Base-by-base conservation (phyloP, 768 basidiomycete species). In the Leucosporidium yakuticum region DNA sequence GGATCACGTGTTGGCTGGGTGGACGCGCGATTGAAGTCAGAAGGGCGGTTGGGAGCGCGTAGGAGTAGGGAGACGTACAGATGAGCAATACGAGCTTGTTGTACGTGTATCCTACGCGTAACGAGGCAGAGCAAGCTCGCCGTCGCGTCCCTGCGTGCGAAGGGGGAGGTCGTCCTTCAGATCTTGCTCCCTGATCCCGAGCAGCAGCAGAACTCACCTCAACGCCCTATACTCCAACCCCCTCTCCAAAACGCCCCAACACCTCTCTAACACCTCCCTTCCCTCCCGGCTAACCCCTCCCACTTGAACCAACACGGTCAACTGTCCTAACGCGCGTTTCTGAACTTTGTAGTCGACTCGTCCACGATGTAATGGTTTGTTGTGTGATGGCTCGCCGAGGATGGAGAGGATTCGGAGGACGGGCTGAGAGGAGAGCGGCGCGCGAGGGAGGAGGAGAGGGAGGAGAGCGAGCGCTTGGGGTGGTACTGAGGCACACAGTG, bases 321-420 rank as follows among this genome's bases (percentile, higher is more conserved):
- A 58, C 48, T 60, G 64, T 15, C 49, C 49, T 4, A 69, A 57
- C 4, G 65, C 60, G 14, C 50, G 20, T 1, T 58, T 57, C 23
- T 69, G 69, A 0, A 63, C 32, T 23, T n/a, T 44, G 31, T 63
- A 63, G 17, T 60, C 64, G 39, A 69, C 54, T 4, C 31, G 17
- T 17, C 60, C 63, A 2, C 19, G 19, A 15, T 27, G n/a, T 4
- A 12, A 21, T 12, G 64, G 54, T 7, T 36, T 56, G 17, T 25
- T 15, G 34, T 60, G 44, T 11, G 56, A 23, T 8, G 36, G 7
- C 12, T 54, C 51, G 39, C 69, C 69, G 23, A 66, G 48, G 17
- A 11, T 29, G 1, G 69, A 63, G 15, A 60, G 12, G 62, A 60
- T 65, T 29, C 32, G 60, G 50, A 63, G 64, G 17, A 65, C 51